Conservation (phyloP, 805 yeast genomes). For the Saccharomyces mikatae region DNA sequence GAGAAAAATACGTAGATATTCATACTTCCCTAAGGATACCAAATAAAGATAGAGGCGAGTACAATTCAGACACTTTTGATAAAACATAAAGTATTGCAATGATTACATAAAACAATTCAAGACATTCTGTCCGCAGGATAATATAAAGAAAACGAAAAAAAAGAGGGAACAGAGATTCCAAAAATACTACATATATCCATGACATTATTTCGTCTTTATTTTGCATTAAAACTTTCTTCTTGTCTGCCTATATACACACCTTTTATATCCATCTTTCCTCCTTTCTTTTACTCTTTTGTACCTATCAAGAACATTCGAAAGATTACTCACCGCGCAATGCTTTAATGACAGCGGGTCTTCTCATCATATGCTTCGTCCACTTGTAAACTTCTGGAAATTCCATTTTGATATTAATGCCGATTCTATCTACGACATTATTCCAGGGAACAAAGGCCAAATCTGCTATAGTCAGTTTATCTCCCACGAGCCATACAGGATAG, state of each 20-base stretch:
- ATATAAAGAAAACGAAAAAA: neutral
- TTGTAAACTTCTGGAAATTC: conserved; percentile 94
- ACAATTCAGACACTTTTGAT: neutral
- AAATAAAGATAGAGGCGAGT: neutral
- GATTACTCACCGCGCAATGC: conserved; percentile 69
- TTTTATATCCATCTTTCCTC: neutral
- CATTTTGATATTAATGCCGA: conserved; percentile 76
- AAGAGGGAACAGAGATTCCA: neutral
- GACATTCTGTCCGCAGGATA: neutral
- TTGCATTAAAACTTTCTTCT: neutral
- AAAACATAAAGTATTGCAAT: neutral
- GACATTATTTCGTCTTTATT: neutral
- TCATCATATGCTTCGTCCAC: conserved; percentile 94
- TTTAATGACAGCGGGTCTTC: conserved; percentile 82
- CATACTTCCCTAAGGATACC: neutral
- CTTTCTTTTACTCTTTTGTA: neutral
- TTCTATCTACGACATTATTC: conserved; percentile 91
- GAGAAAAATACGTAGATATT: neutral
- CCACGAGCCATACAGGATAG: conserved; percentile 91
- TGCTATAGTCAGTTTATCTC: conserved; percentile 76
- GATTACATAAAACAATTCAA: neutral
- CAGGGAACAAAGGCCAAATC: conserved; percentile 92
- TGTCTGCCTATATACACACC: neutral
- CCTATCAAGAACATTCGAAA: neutral
- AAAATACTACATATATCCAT: neutral